Evolutionary conservation across 139 green algal genomes (phyloP).

Genomic region (Auxenochlorella pyrenoidosa): DNA sequence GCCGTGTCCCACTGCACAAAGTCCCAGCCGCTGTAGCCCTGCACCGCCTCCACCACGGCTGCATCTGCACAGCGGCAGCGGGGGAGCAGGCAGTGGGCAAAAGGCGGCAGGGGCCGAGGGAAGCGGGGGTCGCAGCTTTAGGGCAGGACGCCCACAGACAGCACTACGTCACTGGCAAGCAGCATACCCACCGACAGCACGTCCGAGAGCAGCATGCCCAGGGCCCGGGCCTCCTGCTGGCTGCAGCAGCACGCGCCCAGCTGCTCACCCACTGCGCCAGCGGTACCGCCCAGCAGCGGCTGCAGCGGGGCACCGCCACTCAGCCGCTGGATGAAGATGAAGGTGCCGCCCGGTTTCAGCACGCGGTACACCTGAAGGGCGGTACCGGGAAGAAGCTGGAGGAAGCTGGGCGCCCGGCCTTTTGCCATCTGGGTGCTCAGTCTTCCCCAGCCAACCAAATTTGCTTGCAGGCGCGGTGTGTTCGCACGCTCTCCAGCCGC

Average conservation of each 20-base stretch:
- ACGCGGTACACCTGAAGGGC: conserved; percentile 40
- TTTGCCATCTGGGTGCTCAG: no score
- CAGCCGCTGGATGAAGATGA: conserved; percentile 67
- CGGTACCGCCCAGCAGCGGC: conserved; percentile 29
- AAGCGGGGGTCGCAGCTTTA: no score
- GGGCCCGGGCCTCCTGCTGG: no score
- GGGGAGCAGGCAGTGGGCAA: not conserved
- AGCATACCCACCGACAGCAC: no score
- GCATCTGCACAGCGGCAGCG: not conserved
- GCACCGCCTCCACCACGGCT: conserved; percentile 31
- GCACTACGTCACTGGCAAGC: no score
- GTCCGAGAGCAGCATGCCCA: no score
- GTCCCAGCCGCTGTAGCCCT: conserved; percentile 42
- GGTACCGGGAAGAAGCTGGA: no score
- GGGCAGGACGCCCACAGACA: no score
- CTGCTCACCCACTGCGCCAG: conserved; percentile 17
- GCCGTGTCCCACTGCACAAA: conserved; percentile 60
- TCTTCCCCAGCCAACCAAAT: no score
- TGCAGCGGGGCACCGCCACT: conserved; percentile 30
- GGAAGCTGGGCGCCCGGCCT: no score
- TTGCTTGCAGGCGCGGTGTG: no score
- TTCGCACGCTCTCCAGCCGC: no score
- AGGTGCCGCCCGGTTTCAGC: conserved; percentile 62
- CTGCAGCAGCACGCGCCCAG: not conserved
- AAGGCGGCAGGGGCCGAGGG: not conserved